These are phyloP conservation scores for Chrysochromulina tobinii DNA, from an alignment of 78 protist genomes.

Conservation along the genomic window DNA sequence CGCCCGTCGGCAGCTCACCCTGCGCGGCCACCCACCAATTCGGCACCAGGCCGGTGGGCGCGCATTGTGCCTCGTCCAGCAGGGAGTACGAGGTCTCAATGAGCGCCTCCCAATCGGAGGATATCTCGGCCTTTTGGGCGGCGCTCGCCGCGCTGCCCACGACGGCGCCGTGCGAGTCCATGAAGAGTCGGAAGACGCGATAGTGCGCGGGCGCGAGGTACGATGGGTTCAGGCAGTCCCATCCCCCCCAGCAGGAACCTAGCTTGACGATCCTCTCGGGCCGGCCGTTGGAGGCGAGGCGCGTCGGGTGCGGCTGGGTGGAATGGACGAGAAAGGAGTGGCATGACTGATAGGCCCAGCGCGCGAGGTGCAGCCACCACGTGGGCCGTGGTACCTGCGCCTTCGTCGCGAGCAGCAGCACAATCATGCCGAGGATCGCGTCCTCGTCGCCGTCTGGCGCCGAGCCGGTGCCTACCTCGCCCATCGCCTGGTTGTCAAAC, in stretches of 20 bases:
- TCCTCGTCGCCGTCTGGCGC: conserved; percentile 17
- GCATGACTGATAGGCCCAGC: too few species aligned
- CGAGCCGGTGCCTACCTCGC: neutral
- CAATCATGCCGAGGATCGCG: neutral
- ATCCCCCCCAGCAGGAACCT: conserved; percentile 2
- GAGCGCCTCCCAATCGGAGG: neutral
- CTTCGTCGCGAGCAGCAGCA: neutral
- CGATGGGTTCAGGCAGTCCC: neutral
- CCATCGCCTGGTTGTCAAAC: neutral
- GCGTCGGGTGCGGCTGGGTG: too few species aligned
- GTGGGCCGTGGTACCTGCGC: neutral
- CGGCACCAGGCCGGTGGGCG: neutral
- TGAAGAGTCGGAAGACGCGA: neutral
- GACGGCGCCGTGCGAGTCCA: neutral
- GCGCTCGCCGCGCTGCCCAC: neutral
- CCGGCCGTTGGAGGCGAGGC: too few species aligned
- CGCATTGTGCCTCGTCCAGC: neutral
- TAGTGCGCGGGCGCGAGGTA: neutral
- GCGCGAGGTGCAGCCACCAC: too few species aligned
- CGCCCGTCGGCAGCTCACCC: neutral
- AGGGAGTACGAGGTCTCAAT: neutral
- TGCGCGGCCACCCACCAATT: conserved; percentile 1
- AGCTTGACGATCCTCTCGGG: neutral
- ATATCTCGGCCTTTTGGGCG: neutral
- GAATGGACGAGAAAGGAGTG: too few species aligned